Evolutionary conservation across 371 early-diverging fungal genomes (phyloP).

Genomic region (Apophysomyces ossiformis): DNA sequence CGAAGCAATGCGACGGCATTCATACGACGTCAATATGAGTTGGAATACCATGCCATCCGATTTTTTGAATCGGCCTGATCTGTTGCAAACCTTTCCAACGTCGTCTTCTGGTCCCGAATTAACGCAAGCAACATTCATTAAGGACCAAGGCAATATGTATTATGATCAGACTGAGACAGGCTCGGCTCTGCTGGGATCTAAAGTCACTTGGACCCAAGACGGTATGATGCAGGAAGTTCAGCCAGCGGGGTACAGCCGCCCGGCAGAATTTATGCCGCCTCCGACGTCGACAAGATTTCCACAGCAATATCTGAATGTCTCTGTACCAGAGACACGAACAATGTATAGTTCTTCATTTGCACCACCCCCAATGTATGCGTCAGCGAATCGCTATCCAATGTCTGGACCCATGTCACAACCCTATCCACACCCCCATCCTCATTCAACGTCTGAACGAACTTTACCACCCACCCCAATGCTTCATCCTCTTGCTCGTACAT

Average conservation of each 20-base stretch:
- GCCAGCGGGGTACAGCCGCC: constrained; percentile 11
- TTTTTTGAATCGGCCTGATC: constrained; percentile 34
- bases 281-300: constrained; percentile 5
- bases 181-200: constrained; percentile 9
- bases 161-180: constrained; percentile 8
- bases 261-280: constrained; percentile 1
- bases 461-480: neutral
- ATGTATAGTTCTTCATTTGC: constrained; percentile 3
- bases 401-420: neutral
- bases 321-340: neutral
- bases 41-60: constrained; percentile 46
- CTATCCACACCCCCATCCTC: constrained; percentile 8
- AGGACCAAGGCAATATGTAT: neutral
- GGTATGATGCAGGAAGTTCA: constrained; percentile 13
- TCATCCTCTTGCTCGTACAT: constrained; percentile 17
- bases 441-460: constrained; percentile 12
- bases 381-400: neutral
- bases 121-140: neutral
- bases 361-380: neutral
- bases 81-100: constrained; percentile 17
- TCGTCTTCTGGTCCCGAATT: neutral
- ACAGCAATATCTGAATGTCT: neutral
- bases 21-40: constrained; percentile 44
- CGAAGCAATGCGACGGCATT: constrained; percentile 36
- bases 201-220: constrained; percentile 30